Evolutionary conservation across 805 yeast genomes (phyloP), one percentile per base, ranked within the genome.

Genomic region (Metschnikowia matae): DNA sequence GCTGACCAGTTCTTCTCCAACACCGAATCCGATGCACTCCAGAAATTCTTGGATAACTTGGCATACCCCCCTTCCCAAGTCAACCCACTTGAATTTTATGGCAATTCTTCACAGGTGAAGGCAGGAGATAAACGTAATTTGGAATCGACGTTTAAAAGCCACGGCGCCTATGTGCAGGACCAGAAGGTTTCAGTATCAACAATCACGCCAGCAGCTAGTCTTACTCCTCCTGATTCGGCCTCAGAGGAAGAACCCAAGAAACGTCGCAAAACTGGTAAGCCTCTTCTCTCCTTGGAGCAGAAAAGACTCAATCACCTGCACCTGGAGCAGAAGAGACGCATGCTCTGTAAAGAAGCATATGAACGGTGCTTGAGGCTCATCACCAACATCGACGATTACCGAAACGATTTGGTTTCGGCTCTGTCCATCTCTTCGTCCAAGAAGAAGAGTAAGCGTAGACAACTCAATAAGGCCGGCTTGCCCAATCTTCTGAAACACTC

Each of bases 401-500:
- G 62, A 51, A 65, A 66, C 40, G 65, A 64, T 40, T 63, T 67
- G 39, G 66, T 63, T 32, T 42, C 57, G 8, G 66, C 65, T 20
- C 53, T 58, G 43, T 43, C 55, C 11, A 44, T 45, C 33, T 21
- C 50, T n/a, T 34, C 45, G 29, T 40, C 55, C n/a, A 60, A 55
- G 49, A 64, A 67, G 48, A 67, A 68, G 55, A 60, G 67, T 14
- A 72, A 70, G 54, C 59, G 76, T 48, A 68, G 69, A 42, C 71
- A 70, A 50, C 60, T 71, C 44, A 70, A 65, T 49, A 73, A 73
- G 58, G 75, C 71, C 37, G 78, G 78, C 8, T 68, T 73, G 56
- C 78, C 78, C 18, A 73, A 73, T 56, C 66, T 73, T 52, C 68
- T 73, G 20, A 73, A 73, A 57, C 76, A 71, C 58, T 66, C 69